phyloP scores from a whole-genome alignment of 176 grass and related monocot genomes.

The Carex pumila region DNA sequence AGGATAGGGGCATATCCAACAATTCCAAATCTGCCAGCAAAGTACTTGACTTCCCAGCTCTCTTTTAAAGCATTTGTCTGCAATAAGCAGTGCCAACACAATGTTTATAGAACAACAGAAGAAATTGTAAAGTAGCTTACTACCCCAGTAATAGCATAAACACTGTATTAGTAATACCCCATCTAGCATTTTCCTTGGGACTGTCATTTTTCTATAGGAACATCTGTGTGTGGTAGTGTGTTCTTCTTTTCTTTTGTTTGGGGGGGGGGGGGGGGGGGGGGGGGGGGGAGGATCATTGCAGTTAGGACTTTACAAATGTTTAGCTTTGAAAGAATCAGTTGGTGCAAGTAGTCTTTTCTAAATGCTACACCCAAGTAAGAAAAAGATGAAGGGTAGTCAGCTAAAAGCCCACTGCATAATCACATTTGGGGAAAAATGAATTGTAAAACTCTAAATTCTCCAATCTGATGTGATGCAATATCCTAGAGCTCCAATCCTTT shows the following conservation, averaged over 20 bases:
- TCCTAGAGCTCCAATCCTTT: background rate
- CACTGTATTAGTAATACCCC: background rate
- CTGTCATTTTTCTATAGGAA: no score
- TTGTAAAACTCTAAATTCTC: background rate
- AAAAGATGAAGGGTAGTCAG: background rate
- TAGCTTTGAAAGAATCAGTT: background rate
- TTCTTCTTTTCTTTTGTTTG: no score
- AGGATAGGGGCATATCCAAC: conserved; percentile 85
- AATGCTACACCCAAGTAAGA: background rate
- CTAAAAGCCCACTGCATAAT: background rate
- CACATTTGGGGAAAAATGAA: background rate
- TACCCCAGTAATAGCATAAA: background rate
- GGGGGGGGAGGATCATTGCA: background rate
- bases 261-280: no score
- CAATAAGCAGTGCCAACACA: conserved; percentile 19
- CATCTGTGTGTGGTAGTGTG: no score
- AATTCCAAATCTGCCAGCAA: conserved; percentile 39
- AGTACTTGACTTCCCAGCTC: conserved; percentile 72
- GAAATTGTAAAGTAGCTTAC: background rate
- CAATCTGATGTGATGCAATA: background rate
- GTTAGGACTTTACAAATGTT: background rate
- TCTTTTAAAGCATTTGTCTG: conserved; percentile 83
- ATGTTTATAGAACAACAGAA: background rate
- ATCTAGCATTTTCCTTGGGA: background rate
- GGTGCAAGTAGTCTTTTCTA: background rate